Base-by-base conservation (phyloP, 495 filamentous ascomycete species). In the Daldinia bambusicola region DNA sequence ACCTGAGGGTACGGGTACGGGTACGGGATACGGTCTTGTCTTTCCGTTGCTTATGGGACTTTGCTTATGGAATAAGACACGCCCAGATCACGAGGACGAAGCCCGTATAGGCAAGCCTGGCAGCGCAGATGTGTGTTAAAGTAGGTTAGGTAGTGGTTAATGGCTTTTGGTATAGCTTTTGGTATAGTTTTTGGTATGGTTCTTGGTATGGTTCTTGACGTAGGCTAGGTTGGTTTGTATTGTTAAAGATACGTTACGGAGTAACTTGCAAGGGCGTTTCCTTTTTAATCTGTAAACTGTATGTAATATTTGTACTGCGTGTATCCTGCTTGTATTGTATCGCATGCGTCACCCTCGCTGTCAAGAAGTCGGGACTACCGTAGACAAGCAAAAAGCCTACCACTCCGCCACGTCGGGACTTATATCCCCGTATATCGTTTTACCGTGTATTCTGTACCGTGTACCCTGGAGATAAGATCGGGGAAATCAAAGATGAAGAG, bases 381-480 rank as follows among this genome's bases (percentile, higher is more conserved):
- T 30, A 61, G 55, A 56, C 60, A 50, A 64, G 50, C 58, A n/a
- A 38, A 56, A 31, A 51, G 9, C n/a, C 36, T 57, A 26, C 65
- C 52, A 69, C 40, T 69, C 70, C 61, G 66, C 62, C 70, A 73
- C 70, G 61, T 73, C 66, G 66, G 70, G 66, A 58, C 66, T 62
- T 65, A 58, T 64, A 34, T n/a, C n/a, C 32, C 32, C 32, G 32
- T 34, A 34, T 34, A 48, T 8, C 43, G n/a, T n/a, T n/a, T n/a
- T n/a, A n/a, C n/a, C n/a, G n/a, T n/a, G n/a, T n/a, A n/a, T n/a
- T n/a, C n/a, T 22, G 7, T 48, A 48, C 20, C 43, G 43, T 48
- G 43, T 48, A 48, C 37, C 20, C 52, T 69, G 70, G 70, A 73
- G 70, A 73, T 73, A 73, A 73, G 66, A 73, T 73, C 70, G 70